Conservation (phyloP, 1,284 basidiomycete genomes). For the Omphalotus olearius region DNA sequence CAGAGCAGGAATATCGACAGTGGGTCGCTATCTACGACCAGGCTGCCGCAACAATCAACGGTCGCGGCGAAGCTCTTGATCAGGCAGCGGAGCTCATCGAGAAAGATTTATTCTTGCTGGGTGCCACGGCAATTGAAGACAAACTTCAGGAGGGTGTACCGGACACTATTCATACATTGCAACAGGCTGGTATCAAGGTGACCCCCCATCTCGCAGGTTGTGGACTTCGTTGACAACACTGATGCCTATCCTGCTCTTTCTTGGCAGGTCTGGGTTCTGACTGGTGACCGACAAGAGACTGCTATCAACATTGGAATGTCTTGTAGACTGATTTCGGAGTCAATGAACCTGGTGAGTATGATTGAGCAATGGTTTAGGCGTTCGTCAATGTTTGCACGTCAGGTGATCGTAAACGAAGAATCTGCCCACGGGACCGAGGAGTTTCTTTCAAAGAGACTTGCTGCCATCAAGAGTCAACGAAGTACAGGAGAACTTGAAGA, state of each 20-base stretch:
- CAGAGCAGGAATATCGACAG: conserved; percentile 86
- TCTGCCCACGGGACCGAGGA: conserved; percentile 80
- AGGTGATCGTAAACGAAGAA: conserved; percentile 95
- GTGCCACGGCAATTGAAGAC: conserved; percentile 98
- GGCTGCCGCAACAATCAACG: conserved; percentile 90
- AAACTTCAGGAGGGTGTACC: conserved; percentile 98
- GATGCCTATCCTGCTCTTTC: neutral
- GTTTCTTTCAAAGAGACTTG: conserved; percentile 83
- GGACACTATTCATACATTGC: conserved; percentile 95
- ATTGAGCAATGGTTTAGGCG: neutral
- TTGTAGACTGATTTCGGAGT: conserved; percentile 94
- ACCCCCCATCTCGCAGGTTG: conserved; percentile 6
- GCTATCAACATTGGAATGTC: conserved; percentile 99
- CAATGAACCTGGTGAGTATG: conserved; percentile 87
- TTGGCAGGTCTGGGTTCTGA: conserved; percentile 89
- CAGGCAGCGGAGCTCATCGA: conserved; percentile 95
- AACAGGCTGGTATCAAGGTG: conserved; percentile 96
- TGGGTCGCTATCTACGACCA: conserved; percentile 89
- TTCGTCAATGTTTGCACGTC: conserved; percentile 7
- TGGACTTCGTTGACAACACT: neutral
- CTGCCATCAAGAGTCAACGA: conserved; percentile 90
- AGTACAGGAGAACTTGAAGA: conserved; percentile 92
- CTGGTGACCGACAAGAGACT: conserved; percentile 97
- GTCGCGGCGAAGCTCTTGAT: conserved; percentile 91
- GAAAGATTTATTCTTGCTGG: conserved; percentile 87